Evolutionary conservation across 1,139 yeast species (phyloP).

Genomic region (Diutina catenulata): DNA sequence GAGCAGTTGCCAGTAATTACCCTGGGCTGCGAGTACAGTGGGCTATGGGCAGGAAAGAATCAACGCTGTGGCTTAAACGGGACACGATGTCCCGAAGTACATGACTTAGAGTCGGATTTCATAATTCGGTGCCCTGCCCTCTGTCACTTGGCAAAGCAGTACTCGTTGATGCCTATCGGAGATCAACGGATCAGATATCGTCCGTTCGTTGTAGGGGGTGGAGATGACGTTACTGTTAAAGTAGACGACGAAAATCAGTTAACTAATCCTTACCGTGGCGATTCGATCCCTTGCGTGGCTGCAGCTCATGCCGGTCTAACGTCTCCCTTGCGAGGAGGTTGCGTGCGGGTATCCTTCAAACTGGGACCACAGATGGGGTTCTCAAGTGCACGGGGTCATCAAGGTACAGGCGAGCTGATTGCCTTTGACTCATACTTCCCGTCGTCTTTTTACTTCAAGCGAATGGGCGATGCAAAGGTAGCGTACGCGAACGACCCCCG

Average conservation of each 20-base stretch:
- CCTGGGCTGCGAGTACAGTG: constrained; percentile 13
- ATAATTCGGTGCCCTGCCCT: constrained; percentile 78
- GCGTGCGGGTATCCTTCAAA: constrained; percentile 50
- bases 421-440: constrained; percentile 66
- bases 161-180: constrained; percentile 71
- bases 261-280: constrained; percentile 67
- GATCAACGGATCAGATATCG: constrained; percentile 53
- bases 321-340: constrained; percentile 70
- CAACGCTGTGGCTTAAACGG: constrained; percentile 70
- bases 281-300: constrained; percentile 82
- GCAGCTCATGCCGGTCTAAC: constrained; percentile 79
- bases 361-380: constrained; percentile 43
- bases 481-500: constrained; percentile 61
- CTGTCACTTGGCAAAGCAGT: constrained; percentile 72
- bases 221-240: constrained; percentile 14
- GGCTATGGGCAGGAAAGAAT: constrained; percentile 65
- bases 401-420: constrained; percentile 45
- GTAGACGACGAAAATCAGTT: constrained; percentile 12
- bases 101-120: constrained; percentile 28
- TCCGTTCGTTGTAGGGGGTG: constrained; percentile 74
- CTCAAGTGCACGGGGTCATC: constrained; percentile 31
- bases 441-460: constrained; percentile 50
- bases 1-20: constrained; percentile 12
- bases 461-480: constrained; percentile 12
- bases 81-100: constrained; percentile 38